These are phyloP conservation scores for Oryza nivara DNA, from an alignment of 176 grass and related monocot genomes.

Conservation along the genomic window DNA sequence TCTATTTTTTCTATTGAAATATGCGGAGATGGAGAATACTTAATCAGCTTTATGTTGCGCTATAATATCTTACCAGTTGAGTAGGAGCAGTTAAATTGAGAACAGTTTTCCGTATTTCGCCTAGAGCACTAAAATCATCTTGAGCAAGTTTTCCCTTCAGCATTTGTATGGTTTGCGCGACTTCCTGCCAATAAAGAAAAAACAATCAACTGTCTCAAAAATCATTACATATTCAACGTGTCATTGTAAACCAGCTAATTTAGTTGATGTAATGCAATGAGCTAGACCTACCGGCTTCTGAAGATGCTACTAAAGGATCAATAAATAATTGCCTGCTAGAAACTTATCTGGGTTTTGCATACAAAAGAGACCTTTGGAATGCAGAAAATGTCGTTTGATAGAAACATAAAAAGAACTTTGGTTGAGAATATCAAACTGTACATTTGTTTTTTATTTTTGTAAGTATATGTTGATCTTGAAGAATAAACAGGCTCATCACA, in stretches of 20 bases:
- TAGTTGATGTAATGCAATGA: slow-evolving; percentile 12
- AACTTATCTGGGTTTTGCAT: neutral
- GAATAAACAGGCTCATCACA: slow-evolving; percentile 24
- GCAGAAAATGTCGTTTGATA: neutral
- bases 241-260: slow-evolving; percentile 23
- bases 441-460: slow-evolving; percentile 1
- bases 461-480: slow-evolving; percentile 18
- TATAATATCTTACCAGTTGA: slow-evolving; percentile 65
- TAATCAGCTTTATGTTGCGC: slow-evolving; percentile 22
- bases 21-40: slow-evolving; percentile 10
- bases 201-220: neutral
- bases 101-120: slow-evolving; percentile 69
- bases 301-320: neutral
- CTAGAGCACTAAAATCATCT: slow-evolving; percentile 77
- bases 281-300: neutral
- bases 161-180: slow-evolving; percentile 63
- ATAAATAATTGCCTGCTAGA: neutral
- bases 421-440: slow-evolving; percentile 15
- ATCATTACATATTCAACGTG: neutral
- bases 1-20: neutral
- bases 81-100: slow-evolving; percentile 66
- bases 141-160: slow-evolving; percentile 67
- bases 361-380: slow-evolving; percentile 8
- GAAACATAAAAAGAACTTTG: slow-evolving; percentile 14
- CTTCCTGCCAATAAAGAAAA: slow-evolving; percentile 60